phyloP scores from a whole-genome alignment of 176 grass and related monocot species.

The Eremochloa ophiuroides region DNA sequence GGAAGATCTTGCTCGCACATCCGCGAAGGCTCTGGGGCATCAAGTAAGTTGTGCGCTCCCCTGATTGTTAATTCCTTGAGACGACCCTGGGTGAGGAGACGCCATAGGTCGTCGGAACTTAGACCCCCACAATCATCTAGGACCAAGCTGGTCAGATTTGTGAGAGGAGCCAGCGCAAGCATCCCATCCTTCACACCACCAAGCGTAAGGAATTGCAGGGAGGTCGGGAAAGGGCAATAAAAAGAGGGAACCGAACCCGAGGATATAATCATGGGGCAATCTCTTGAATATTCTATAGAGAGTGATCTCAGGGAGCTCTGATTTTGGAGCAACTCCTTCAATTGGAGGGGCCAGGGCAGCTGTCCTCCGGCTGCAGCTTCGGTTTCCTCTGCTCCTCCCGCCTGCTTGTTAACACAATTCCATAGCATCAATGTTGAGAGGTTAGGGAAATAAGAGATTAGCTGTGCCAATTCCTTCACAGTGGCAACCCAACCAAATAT shows the following conservation, averaged over 20 bases:
- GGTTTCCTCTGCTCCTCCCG: neutral
- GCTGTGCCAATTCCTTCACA: neutral
- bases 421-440: fast-evolving
- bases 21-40: neutral
- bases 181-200: fast-evolving
- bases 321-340: neutral
- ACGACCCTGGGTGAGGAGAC: neutral
- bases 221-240: neutral
- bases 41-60: neutral
- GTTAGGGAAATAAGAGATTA: neutral
- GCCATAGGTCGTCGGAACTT: neutral
- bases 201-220: fast-evolving
- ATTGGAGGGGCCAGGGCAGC: neutral
- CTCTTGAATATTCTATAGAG: fast-evolving
- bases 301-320: neutral
- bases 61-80: neutral
- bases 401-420: neutral
- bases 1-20: neutral
- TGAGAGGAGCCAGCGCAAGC: neutral
- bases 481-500: fast-evolving
- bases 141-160: neutral
- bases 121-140: fast-evolving
- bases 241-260: neutral
- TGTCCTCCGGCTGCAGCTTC: neutral
- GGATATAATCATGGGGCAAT: neutral